Percentiles rank a stretch among this genome's conserved stretches.
phyloP scores from a whole-genome alignment of 192 early-diverging fungal species.

The Coemansia sp. region DNA sequence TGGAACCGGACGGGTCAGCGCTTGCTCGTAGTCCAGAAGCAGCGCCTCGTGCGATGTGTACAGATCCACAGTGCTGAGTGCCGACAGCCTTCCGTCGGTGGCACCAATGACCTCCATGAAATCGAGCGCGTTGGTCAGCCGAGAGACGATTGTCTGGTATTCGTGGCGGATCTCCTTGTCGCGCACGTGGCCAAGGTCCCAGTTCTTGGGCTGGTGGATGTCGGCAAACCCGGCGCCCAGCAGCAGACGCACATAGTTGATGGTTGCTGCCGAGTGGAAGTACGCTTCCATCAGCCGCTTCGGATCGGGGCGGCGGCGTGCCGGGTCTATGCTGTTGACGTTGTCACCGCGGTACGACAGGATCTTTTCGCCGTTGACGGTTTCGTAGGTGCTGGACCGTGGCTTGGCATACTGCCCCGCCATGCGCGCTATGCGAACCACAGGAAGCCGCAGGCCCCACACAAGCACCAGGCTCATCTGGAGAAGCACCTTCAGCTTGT shows the following conservation, averaged over 20 bases:
- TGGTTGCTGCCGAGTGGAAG: slow-evolving; percentile 95
- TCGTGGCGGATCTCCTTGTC: slow-evolving; percentile 74
- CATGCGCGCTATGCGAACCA: slow-evolving; percentile 97
- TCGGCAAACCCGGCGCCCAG: slow-evolving; percentile 85
- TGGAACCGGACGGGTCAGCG: slow-evolving; percentile 70
- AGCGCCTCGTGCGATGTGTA: slow-evolving; percentile 97
- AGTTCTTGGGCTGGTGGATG: slow-evolving; percentile 84
- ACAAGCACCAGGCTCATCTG: slow-evolving; percentile 96
- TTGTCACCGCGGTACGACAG: slow-evolving; percentile 95
- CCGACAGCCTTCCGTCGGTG: slow-evolving; percentile 54
- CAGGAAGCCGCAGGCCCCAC: slow-evolving; percentile 90
- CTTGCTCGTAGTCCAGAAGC: slow-evolving; percentile 88
- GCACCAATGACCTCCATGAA: slow-evolving; percentile 97
- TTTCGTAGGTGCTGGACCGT: slow-evolving; percentile 87
- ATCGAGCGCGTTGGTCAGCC: slow-evolving; percentile 82
- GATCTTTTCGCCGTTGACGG: slow-evolving; percentile 78
- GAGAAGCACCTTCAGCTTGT: slow-evolving; percentile 93
- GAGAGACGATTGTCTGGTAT: slow-evolving; percentile 88
- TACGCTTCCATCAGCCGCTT: slow-evolving; percentile 90
- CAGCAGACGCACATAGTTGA: slow-evolving; percentile 92
- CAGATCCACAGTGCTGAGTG: slow-evolving; percentile 82
- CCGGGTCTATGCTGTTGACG: slow-evolving; percentile 91
- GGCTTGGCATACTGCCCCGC: slow-evolving; percentile 99
- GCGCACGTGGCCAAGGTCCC: slow-evolving; percentile 89
- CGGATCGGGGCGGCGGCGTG: slow-evolving; percentile 87